phyloP scores from a whole-genome alignment of 352 stramenopile species.

The Phytophthora palmivora region DNA sequence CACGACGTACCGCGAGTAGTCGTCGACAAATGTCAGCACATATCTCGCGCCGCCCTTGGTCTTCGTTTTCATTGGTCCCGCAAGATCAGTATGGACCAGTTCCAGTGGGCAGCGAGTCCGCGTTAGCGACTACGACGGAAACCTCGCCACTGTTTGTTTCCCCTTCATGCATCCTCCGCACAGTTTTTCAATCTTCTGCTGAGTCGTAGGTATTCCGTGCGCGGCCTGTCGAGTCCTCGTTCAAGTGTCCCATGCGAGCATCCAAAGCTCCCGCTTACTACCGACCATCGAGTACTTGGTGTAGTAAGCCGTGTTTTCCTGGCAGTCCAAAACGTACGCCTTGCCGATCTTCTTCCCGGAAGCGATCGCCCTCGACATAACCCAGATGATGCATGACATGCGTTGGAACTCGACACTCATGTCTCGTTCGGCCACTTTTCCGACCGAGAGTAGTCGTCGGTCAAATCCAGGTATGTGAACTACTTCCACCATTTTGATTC shows the following conservation, averaged over 20 bases:
- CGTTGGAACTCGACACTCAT: slow-evolving; percentile 21
- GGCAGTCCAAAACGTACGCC: too few relatives aligned
- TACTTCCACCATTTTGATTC: slow-evolving; percentile 11
- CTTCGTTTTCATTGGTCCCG: too few relatives aligned
- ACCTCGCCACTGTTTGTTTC: too few relatives aligned
- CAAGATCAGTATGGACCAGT: too few relatives aligned
- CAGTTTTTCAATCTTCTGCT: not conserved
- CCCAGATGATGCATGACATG: slow-evolving; percentile 16
- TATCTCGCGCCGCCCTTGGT: too few relatives aligned
- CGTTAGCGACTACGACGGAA: too few relatives aligned
- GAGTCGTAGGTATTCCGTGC: not conserved
- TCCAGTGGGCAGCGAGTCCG: too few relatives aligned
- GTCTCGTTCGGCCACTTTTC: slow-evolving; percentile 12
- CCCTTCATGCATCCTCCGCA: slow-evolving; percentile 25
- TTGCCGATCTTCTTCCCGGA: too few relatives aligned
- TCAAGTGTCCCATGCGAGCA: slow-evolving; percentile 17
- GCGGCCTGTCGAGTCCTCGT: slow-evolving; percentile 7
- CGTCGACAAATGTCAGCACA: too few relatives aligned
- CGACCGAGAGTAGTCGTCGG: slow-evolving; percentile 22
- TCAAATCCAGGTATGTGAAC: slow-evolving; percentile 30
- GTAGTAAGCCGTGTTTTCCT: too few relatives aligned
- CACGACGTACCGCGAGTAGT: too few relatives aligned
- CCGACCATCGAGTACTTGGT: too few relatives aligned
- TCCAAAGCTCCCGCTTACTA: slow-evolving; percentile 13
- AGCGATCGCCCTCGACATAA: not conserved